Evolutionary conservation across 2,329 filamentous ascomycete genomes (phyloP), one percentile per base, ranked within the genome.

Genomic region (Trichophyton rubrum): DNA sequence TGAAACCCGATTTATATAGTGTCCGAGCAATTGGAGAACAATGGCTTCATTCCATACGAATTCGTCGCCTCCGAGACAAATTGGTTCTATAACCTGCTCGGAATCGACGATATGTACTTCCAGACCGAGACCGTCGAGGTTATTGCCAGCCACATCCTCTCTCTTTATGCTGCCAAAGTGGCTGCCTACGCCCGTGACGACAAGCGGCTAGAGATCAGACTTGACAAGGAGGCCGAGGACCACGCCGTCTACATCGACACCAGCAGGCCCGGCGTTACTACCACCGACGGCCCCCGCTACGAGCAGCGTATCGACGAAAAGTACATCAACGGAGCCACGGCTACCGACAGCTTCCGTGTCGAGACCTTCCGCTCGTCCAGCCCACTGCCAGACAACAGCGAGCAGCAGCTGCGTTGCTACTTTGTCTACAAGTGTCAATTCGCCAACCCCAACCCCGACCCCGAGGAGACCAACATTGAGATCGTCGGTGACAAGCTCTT

Each of bases 191-290:
- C 92, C 40, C 85, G 93, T 61, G 88, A 95, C 73, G 92, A 97
- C 76, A 95, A 95, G 80, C 86, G 87, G 66, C 83, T 97, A 68
- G 91, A 97, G 76, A 96, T 99, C 68, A 85, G 91, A 64, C 79
- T 99, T 47, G 92, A 97, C 72, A 96, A 96, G 83, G 93, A 99
- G 76, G 90, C 90, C 22, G 78, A 81, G 62, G 93, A 97, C 72
- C 93, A 97, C 71, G 93, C 93, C 62, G 95, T 97, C 70, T 99
- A 97, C 78, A 97, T 99, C 67, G 93, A 99, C 73, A 99, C 93
- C 60, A 96, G 91, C 74, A 87, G 87, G 70, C 92, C 93, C 15
- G 93, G 93, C 66, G 79, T 89, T 67, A 88, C 86, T 62, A 82
- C 85, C 55, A 78, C 88, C 22, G 78, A 82, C 59, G 93, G 93